Evolutionary conservation across 768 basidiomycete genomes (phyloP).

Genomic region (Tubosaeta sp.): DNA sequence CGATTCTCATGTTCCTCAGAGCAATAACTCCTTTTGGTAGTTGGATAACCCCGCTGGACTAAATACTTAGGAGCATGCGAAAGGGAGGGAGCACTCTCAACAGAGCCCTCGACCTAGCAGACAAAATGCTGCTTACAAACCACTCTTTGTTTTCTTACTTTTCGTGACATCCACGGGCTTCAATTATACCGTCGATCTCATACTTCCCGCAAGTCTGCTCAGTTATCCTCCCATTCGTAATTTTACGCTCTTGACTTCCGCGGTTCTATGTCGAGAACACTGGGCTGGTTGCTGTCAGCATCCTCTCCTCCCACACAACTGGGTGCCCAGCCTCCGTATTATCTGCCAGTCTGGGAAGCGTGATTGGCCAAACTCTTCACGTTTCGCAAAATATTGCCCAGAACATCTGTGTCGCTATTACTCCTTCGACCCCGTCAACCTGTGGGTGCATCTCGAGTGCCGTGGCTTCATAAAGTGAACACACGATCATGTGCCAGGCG

Average conservation of each 20-base stretch:
- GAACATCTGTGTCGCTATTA: neutral
- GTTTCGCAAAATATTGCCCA: neutral
- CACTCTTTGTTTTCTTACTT: neutral
- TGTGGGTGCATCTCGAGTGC: too few relatives aligned
- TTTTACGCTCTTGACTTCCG: neutral
- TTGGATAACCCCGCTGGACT: neutral
- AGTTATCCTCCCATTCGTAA: neutral
- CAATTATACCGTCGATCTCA: neutral
- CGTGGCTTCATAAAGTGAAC: too few relatives aligned
- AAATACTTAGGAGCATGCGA: neutral
- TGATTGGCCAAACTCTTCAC: neutral
- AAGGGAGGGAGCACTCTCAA: too few relatives aligned
- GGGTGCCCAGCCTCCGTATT: neutral
- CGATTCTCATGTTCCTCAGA: neutral
- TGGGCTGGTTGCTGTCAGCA: neutral
- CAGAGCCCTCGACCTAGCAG: too few relatives aligned
- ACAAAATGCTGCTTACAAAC: neutral
- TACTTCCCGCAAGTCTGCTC: neutral
- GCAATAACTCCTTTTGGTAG: neutral
- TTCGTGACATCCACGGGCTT: neutral
- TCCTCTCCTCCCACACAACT: neutral
- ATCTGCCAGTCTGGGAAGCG: neutral
- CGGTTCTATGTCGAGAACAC: neutral
- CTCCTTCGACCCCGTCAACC: neutral
- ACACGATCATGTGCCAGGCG: too few relatives aligned